These are phyloP conservation scores for Canavalia gladiata DNA, from an alignment of 306 rosid genomes.

Conservation along the genomic window DNA sequence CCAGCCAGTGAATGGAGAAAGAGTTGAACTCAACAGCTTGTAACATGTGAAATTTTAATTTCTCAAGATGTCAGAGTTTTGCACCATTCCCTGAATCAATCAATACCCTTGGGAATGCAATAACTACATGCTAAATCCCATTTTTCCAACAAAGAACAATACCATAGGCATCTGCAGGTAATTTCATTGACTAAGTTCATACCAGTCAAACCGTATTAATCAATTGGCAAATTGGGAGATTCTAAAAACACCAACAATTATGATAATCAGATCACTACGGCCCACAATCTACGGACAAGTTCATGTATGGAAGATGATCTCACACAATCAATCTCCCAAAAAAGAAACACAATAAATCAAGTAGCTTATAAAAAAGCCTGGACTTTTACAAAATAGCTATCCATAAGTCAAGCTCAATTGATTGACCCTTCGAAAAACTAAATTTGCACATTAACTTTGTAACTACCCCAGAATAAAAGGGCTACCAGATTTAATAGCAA, in stretches of 20 bases:
- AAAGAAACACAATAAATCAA: neutral
- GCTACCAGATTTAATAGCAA: constrained; percentile 13
- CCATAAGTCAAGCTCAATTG: constrained; percentile 21
- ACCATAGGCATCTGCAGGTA: constrained; percentile 27
- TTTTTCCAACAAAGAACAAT: constrained; percentile 22
- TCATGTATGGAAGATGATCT: neutral
- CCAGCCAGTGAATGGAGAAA: neutral
- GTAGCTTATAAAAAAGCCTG: neutral
- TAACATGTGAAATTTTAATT: constrained; percentile 11
- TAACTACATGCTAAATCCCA: constrained; percentile 13
- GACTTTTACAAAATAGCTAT: neutral
- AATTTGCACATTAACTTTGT: neutral
- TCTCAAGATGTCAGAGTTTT: constrained; percentile 3
- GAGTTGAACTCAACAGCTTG: neutral
- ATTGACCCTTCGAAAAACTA: neutral
- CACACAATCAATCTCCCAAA: neutral
- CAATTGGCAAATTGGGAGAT: constrained; percentile 32
- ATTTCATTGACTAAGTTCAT: constrained; percentile 30
- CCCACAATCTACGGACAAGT: constrained; percentile 5
- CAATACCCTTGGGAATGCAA: neutral
- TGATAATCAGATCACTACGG: neutral
- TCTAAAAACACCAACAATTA: constrained; percentile 36
- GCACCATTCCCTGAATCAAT: constrained; percentile 6
- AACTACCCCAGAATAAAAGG: neutral
- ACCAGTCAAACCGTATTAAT: constrained; percentile 30